These are phyloP conservation scores for Microglena sp. DNA, from an alignment of 139 green algal genomes.

Conservation along the genomic window DNA sequence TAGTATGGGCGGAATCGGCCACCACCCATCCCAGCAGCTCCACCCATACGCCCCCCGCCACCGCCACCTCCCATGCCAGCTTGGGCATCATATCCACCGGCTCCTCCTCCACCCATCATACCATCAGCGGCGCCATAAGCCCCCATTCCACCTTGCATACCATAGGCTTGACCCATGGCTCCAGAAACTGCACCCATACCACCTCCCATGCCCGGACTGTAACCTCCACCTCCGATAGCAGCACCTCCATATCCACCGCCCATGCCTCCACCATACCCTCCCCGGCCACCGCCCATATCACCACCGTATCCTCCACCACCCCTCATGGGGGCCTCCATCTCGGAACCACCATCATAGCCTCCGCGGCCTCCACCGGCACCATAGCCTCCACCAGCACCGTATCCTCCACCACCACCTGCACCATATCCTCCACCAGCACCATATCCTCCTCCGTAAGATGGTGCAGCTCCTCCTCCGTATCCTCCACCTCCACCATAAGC, in stretches of 20 bases:
- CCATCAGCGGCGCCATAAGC: not conserved
- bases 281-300: not conserved
- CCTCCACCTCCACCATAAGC: conserved; percentile 8
- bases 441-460: conserved; percentile 5
- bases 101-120: not conserved
- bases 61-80: too few relatives aligned
- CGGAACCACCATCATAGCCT: conserved; percentile 4
- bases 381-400: not conserved
- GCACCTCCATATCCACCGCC: not conserved
- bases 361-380: conserved; percentile 3
- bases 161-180: not conserved
- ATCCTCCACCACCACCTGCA: not conserved
- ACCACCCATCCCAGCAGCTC: conserved; percentile 36
- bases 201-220: too few relatives aligned
- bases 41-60: not conserved
- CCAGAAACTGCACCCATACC: not conserved
- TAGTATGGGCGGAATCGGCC: too few relatives aligned
- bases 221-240: not conserved
- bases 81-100: too few relatives aligned
- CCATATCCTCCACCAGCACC: conserved; percentile 6
- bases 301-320: not conserved
- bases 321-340: not conserved
- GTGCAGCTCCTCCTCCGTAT: too few relatives aligned
- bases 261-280: conserved; percentile 1
- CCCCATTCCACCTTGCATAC: conserved; percentile 5